Conservation (phyloP, 73 alveolate species). For the Symbiodinium natans region DNA sequence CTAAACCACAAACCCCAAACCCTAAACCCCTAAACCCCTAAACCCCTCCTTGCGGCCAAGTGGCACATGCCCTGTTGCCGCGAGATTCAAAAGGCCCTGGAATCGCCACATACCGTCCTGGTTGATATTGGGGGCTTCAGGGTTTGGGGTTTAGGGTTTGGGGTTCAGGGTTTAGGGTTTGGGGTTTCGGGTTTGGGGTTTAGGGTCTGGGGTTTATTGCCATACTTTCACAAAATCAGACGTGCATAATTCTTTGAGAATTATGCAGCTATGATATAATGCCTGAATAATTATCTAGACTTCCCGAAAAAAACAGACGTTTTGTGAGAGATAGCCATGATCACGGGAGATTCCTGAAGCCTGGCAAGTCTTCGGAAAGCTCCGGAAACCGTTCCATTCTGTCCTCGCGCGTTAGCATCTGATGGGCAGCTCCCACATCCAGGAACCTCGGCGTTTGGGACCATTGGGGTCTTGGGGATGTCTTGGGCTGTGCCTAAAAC, state of each 20-base stretch:
- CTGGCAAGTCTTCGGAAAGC: not conserved
- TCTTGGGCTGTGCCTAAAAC: not conserved
- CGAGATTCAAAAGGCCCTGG: constrained; percentile 43
- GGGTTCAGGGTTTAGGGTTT: too few species aligned
- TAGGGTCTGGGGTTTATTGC: too few species aligned
- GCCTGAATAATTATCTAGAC: not conserved
- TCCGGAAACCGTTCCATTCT: not conserved
- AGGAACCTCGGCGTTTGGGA: not conserved
- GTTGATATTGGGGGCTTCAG: too few species aligned
- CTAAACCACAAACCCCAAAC: too few species aligned
- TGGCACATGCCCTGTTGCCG: constrained; percentile 20
- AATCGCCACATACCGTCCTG: constrained; percentile 59
- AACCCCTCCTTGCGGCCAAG: not conserved
- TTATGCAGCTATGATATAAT: not conserved
- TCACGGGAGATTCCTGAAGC: not conserved
- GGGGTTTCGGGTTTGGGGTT: too few species aligned
- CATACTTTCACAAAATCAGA: not conserved
- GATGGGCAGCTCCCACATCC: constrained; percentile 8
- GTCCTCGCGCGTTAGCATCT: constrained; percentile 21
- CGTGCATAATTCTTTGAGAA: not conserved
- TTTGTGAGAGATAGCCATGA: not conserved
- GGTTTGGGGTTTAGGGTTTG: too few species aligned
- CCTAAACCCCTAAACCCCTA: too few species aligned
- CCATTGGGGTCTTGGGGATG: not conserved
- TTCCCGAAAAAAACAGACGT: not conserved